Evolutionary conservation across 805 yeast genomes (phyloP), one percentile per base, ranked within the genome.

Genomic region (Candida silvatica): DNA sequence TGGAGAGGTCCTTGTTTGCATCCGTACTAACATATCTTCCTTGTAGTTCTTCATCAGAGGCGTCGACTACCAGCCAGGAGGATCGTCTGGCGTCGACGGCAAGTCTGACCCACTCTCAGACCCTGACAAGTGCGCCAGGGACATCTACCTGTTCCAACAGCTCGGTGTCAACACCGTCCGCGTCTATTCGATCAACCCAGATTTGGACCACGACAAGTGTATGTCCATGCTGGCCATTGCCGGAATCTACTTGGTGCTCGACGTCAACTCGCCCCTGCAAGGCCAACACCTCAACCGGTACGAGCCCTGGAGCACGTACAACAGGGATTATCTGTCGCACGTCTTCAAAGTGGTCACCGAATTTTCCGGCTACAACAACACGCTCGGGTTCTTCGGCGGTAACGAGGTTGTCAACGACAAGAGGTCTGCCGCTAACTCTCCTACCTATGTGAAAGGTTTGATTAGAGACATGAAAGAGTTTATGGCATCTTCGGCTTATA

Each of bases 11-110:
- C 25, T 15, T 17, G 5, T 22, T 12, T 16, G n/a, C 25, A 15
- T 18, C 16, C 12, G n/a, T 16, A 18, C 24, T 16, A 24, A 12
- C 29, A 28, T 3, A 27, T n/a, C n/a, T n/a, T n/a, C n/a, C n/a
- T 32, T 23, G 11, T 23, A 77, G 76, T 88, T 90, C 51, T 78
- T 68, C 47, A 69, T 88, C 25, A 79, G 74, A 56, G 97, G 97
- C 15, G 82, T 90, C 1, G 97, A 90, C 56, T 88, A 88, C 52
- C 97, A 90, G 51, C 97, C 97, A 0, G 97, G 97, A 7, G 97
- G 97, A 0, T 79, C 95, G 0, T 78, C 95, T 0, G 88, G 78
- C 0, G 77, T 77, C 17, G 62, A 62, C n/a, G 57, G 49, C 3
- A 41, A 48, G 5, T 52, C 46, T 7, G 97, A 90, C 52, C 95